A percentile compares a stretch with the other conserved stretches of the same genome.
Conservation (phyloP, 2,329 filamentous ascomycete species). For the Hypoxylon sp. region DNA sequence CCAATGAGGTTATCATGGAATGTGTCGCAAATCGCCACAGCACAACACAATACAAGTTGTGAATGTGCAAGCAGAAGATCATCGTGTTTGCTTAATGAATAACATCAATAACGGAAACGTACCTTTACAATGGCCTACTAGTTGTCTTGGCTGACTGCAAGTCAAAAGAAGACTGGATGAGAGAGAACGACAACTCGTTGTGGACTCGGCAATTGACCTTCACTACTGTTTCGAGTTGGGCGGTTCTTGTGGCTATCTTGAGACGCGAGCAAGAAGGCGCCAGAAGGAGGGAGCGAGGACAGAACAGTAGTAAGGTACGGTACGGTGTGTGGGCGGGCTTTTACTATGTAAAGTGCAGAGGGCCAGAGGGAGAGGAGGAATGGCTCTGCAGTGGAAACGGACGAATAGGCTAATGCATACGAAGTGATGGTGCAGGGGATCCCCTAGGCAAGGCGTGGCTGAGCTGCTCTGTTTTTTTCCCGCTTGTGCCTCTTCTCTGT, state of each 20-base stretch:
- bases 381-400: slow-evolving; percentile 39
- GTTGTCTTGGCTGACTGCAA: slow-evolving; percentile 26
- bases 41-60: slow-evolving; percentile 25
- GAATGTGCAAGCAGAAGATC: slow-evolving; percentile 18
- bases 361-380: slow-evolving; percentile 6
- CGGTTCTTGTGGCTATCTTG: too few species aligned
- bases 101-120: slow-evolving; percentile 20
- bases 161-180: slow-evolving; percentile 38
- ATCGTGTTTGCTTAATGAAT: slow-evolving; percentile 10
- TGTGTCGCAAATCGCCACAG: slow-evolving; percentile 34
- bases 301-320: slow-evolving; percentile 27
- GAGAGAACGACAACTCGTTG: slow-evolving; percentile 27
- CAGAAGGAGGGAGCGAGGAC: slow-evolving; percentile 13
- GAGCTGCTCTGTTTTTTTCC: slow-evolving; percentile 34
- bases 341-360: background rate
- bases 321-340: slow-evolving; percentile 15
- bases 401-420: slow-evolving; percentile 44
- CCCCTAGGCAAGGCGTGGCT: slow-evolving; percentile 40
- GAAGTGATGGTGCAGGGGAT: slow-evolving; percentile 23
- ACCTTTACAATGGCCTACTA: slow-evolving; percentile 30
- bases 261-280: slow-evolving; percentile 38
- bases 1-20: slow-evolving; percentile 38
- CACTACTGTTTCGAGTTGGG: slow-evolving; percentile 40
- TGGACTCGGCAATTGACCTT: slow-evolving; percentile 36
- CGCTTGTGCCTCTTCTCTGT: slow-evolving; percentile 32